Evolutionary conservation across 768 basidiomycete species (phyloP), one percentile per base, ranked within the genome.

Genomic region (Lactarius sp.): DNA sequence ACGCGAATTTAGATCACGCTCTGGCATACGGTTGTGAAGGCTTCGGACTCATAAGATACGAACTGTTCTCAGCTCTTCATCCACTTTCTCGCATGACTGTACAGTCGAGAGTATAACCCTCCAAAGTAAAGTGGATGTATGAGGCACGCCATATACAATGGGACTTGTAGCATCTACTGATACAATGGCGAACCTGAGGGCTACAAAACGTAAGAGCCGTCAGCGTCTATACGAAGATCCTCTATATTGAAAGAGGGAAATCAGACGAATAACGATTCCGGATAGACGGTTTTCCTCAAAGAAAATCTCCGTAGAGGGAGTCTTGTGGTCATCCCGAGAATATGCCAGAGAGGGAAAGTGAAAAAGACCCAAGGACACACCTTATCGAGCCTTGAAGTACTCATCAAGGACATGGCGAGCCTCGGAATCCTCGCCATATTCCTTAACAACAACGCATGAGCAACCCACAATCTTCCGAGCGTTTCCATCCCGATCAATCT

Each of bases 401-500:
- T 94, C 91, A 69, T 93, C 78, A 73, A 94, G 85, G 73, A 96
- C 94, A 75, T 95, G 88, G 69, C 96, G 84, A 61, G 94, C 96
- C 81, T 96, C 92, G 71, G 86, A 88, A 81, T 98, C 96, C 61
- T 84, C 82, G 71, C 96, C 96, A 74, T 95, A 98, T 74, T 98
- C 92, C 84, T 93, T 98, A 70, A 99, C 95, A 67, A 98, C 96
- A 71, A 98, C 96, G 71, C 91, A 93, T 72, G 84, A 88, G 81
- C 92, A 93, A 60, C 89, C 88, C 58, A 94, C 92, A 73, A 98
- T 81, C 83, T 98, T 98, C 75, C 96, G 84, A 53, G 96, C 90
- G 80, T 97, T 98, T 69, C 96, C 96, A 81, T 98, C 96, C 72
- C 93, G 87, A 81, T 99, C 96, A 76, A 98, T 95, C 84, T 99